Conservation (phyloP, 2,329 filamentous ascomycete genomes). For the Aspergillus uvarum region DNA sequence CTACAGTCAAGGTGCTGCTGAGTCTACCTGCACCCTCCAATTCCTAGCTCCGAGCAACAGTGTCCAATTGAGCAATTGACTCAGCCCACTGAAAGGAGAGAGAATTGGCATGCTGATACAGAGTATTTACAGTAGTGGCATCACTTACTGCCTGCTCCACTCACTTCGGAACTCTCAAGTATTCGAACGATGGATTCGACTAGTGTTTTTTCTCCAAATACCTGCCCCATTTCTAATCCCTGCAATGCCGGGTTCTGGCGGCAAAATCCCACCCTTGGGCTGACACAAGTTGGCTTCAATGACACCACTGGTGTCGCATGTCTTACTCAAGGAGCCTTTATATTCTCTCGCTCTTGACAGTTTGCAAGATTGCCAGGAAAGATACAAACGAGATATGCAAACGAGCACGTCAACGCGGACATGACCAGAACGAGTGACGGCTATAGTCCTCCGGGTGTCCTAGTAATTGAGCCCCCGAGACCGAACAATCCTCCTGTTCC, state of each 20-base stretch:
- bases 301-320: background rate
- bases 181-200: background rate
- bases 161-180: background rate
- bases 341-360: too few relatives aligned
- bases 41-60: too few relatives aligned
- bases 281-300: background rate
- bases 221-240: background rate
- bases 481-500: slow-evolving; percentile 1
- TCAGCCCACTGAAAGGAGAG: background rate
- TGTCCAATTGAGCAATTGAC: too few relatives aligned
- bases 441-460: background rate
- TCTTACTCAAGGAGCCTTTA: too few relatives aligned
- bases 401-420: background rate
- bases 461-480: background rate
- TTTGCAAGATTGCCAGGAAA: background rate
- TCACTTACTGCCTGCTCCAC: background rate
- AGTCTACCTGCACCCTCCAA: background rate
- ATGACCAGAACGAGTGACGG: background rate
- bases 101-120: background rate
- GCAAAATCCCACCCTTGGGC: background rate
- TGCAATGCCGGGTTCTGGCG: background rate
- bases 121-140: background rate
- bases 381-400: background rate
- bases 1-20: background rate
- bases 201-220: background rate